Percentiles rank a stretch among this genome's conserved stretches.
Evolutionary conservation across 2,329 filamentous ascomycete genomes (phyloP).

Genomic region (Penicillium digitatum): DNA sequence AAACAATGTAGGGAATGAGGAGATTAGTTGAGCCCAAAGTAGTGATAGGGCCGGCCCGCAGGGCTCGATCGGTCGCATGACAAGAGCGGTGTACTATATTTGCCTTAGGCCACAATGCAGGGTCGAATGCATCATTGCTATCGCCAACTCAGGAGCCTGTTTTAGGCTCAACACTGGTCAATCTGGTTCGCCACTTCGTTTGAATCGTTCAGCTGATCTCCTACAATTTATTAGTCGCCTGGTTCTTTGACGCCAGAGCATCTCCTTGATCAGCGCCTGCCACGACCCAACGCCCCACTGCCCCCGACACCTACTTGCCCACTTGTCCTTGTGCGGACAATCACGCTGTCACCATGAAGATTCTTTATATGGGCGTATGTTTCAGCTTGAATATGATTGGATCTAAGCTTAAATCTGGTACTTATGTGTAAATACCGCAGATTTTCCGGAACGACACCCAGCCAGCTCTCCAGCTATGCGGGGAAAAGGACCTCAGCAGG

Average conservation of each 20-base stretch:
- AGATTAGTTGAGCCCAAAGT: constrained; percentile 3
- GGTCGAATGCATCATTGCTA: constrained; percentile 11
- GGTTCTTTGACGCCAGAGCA: neutral
- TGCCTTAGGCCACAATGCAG: constrained; percentile 13
- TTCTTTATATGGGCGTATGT: constrained; percentile 81
- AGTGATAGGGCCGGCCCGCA: constrained; percentile 11
- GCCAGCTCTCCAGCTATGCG: constrained; percentile 70
- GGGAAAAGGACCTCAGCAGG: constrained; percentile 69
- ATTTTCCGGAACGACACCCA: constrained; percentile 75
- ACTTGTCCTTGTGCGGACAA: constrained; percentile 5
- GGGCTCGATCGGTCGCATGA: constrained; percentile 12
- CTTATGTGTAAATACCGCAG: constrained; percentile 43
- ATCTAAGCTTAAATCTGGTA: neutral
- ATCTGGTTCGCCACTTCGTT: constrained; percentile 2
- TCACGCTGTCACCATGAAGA: constrained; percentile 63
- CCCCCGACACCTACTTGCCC: constrained; percentile 1
- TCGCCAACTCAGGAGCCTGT: constrained; percentile 8
- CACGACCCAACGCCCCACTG: neutral
- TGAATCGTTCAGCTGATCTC: constrained; percentile 1
- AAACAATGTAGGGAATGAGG: constrained; percentile 2
- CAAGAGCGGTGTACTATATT: constrained; percentile 12
- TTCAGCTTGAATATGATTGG: neutral
- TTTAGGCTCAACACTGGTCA: constrained; percentile 16
- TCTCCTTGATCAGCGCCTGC: neutral
- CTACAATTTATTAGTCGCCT: neutral